Conservation (phyloP, 2,329 filamentous ascomycete genomes). For the Sclerotinia subarctica region DNA sequence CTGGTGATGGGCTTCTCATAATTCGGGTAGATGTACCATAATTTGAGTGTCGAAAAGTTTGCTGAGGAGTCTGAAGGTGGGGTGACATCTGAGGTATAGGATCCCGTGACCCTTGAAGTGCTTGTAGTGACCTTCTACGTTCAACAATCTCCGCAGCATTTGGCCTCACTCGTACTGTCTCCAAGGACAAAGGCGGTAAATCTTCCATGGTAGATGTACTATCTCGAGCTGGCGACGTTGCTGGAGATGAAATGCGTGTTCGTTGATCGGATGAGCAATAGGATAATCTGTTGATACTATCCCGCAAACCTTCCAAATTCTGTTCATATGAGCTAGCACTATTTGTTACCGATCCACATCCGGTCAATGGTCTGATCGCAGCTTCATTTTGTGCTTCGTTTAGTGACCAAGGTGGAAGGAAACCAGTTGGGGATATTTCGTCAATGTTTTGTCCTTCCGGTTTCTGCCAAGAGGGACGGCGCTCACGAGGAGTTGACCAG, state of each 20-base stretch:
- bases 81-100: constrained; percentile 26
- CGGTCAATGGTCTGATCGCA: constrained; percentile 35
- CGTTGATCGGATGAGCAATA: constrained; percentile 59
- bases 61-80: constrained; percentile 26
- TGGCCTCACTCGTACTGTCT: constrained; percentile 30
- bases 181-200: constrained; percentile 21
- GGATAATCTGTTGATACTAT: constrained; percentile 56
- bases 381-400: constrained; percentile 16
- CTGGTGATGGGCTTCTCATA: constrained; percentile 23
- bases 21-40: constrained; percentile 24
- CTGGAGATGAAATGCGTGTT: constrained; percentile 57
- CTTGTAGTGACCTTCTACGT: constrained; percentile 37
- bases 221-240: constrained; percentile 56
- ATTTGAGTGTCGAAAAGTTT: constrained; percentile 26
- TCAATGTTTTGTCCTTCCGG: constrained; percentile 15
- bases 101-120: constrained; percentile 28
- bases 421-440: not conserved
- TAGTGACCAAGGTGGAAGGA: constrained; percentile 12
- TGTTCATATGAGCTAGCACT: constrained; percentile 57
- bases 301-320: constrained; percentile 55
- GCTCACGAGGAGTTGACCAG: not conserved
- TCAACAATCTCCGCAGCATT: constrained; percentile 35
- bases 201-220: constrained; percentile 45
- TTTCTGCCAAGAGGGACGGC: constrained; percentile 13
- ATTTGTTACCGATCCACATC: constrained; percentile 56